Conservation (phyloP, 2,329 filamentous ascomycete species). For the Coleophoma eucalyptorum region DNA sequence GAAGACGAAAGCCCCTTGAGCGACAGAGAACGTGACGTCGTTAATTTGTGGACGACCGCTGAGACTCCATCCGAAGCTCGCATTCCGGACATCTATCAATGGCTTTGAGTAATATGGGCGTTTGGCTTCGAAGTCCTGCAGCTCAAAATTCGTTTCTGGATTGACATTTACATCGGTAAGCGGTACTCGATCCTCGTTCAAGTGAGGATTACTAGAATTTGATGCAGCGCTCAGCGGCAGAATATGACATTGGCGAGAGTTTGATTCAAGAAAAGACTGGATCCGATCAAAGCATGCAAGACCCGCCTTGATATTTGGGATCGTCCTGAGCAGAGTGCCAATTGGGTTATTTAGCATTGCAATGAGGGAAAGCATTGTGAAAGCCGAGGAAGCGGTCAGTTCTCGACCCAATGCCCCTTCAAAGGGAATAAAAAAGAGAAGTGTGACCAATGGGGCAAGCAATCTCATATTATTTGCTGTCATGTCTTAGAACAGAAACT, state of each 20-base stretch:
- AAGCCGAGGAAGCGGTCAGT: constrained; percentile 27
- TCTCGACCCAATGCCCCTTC: constrained; percentile 23
- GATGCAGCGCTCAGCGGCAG: constrained; percentile 8
- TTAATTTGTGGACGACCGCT: constrained; percentile 7
- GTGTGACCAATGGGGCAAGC: constrained; percentile 34
- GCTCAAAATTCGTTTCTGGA: constrained; percentile 4
- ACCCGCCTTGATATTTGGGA: constrained; percentile 33
- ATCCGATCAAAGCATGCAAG: constrained; percentile 38
- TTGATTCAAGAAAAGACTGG: constrained; percentile 28
- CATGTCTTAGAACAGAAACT: background rate
- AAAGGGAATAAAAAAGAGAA: constrained; percentile 32
- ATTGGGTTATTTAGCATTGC: constrained; percentile 34
- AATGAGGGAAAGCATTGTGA: constrained; percentile 38
- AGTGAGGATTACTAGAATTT: background rate
- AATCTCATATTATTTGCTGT: constrained; percentile 18
- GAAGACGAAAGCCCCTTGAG: constrained; percentile 15
- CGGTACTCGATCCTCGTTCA: background rate
- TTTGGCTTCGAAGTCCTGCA: constrained; percentile 3
- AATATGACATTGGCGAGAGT: constrained; percentile 15
- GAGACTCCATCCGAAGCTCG: constrained; percentile 17
- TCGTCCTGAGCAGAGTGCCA: constrained; percentile 32
- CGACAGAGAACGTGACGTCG: constrained; percentile 14
- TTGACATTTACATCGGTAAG: too few relatives aligned
- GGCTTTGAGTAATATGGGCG: background rate
- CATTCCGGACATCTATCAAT: constrained; percentile 18